Percentiles rank a stretch among this genome's conserved stretches.
These are phyloP conservation scores for Crithidia fasciculata DNA, from an alignment of 208 protist genomes.

Conservation along the genomic window DNA sequence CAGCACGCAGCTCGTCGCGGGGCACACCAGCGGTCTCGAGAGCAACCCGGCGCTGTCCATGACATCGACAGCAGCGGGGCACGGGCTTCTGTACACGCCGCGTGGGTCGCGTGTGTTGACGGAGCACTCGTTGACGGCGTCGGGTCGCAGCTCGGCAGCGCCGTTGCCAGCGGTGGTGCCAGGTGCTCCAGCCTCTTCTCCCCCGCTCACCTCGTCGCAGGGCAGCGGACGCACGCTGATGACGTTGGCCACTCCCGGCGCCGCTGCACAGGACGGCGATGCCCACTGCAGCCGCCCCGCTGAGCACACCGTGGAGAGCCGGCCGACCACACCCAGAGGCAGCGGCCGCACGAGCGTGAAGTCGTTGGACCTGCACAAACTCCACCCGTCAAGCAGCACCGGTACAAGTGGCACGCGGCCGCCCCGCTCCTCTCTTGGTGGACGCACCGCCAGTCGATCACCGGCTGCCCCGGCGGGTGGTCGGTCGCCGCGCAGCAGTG, in stretches of 20 bases:
- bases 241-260: neutral
- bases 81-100: neutral
- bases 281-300: neutral
- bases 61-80: constrained; percentile 7
- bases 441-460: neutral
- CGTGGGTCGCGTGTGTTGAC: constrained; percentile 8
- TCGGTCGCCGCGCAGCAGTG: constrained; percentile 3
- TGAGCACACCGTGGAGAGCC: neutral
- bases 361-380: constrained; percentile 12
- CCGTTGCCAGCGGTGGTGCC: neutral
- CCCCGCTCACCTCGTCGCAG: neutral
- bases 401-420: neutral
- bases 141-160: constrained; percentile 3
- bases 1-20: constrained; percentile 9
- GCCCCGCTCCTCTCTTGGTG: neutral
- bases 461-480: neutral
- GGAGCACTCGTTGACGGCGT: neutral
- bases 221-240: neutral
- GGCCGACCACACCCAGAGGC: constrained; percentile 3
- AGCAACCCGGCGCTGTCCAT: constrained; percentile 5
- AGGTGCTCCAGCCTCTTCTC: neutral
- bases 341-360: constrained; percentile 14
- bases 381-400: neutral
- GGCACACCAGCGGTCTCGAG: constrained; percentile 2
- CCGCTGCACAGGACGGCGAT: neutral